Evolutionary conservation across 495 filamentous ascomycete genomes (phyloP).

Genomic region (Tetracladium marchalianum): DNA sequence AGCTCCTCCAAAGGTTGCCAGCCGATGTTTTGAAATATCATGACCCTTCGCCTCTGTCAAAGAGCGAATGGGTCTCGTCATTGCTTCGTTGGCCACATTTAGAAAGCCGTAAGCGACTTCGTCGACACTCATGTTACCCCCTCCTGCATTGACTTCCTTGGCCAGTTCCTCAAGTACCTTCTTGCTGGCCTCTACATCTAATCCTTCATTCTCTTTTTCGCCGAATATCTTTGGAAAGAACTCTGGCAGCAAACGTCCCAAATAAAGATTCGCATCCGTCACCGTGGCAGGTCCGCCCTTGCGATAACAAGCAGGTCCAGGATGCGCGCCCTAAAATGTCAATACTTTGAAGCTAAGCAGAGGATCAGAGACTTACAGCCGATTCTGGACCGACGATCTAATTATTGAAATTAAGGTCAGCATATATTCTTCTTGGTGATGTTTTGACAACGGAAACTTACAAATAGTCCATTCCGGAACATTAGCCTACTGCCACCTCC

Average conservation of each 20-base stretch:
- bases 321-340: slow-evolving; percentile 55
- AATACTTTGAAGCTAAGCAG: no score
- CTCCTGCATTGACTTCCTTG: slow-evolving; percentile 56
- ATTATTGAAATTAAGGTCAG: no score
- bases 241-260: slow-evolving; percentile 79
- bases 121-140: slow-evolving; percentile 62
- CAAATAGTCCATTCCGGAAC: slow-evolving; percentile 87
- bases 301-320: slow-evolving; percentile 87
- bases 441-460: slow-evolving; percentile 19
- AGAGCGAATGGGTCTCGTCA: slow-evolving; percentile 87
- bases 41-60: slow-evolving; percentile 91
- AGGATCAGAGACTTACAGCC: slow-evolving; percentile 28
- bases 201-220: slow-evolving; percentile 74
- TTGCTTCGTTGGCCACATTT: slow-evolving; percentile 90
- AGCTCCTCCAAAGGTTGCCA: slow-evolving; percentile 90
- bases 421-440: no score
- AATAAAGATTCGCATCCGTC: slow-evolving; percentile 86
- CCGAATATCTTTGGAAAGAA: slow-evolving; percentile 99
- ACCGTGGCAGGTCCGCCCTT: slow-evolving; percentile 91
- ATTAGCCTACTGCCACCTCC: slow-evolving; percentile 86
- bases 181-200: slow-evolving; percentile 70
- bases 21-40: slow-evolving; percentile 78
- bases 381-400: slow-evolving; percentile 77
- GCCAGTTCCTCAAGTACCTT: slow-evolving; percentile 71
- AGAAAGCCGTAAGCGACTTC: slow-evolving; percentile 89